Evolutionary conservation across 345 rosid genomes (phyloP), one percentile per base, ranked within the genome.

Genomic region (Hibiscus tridactylites): DNA sequence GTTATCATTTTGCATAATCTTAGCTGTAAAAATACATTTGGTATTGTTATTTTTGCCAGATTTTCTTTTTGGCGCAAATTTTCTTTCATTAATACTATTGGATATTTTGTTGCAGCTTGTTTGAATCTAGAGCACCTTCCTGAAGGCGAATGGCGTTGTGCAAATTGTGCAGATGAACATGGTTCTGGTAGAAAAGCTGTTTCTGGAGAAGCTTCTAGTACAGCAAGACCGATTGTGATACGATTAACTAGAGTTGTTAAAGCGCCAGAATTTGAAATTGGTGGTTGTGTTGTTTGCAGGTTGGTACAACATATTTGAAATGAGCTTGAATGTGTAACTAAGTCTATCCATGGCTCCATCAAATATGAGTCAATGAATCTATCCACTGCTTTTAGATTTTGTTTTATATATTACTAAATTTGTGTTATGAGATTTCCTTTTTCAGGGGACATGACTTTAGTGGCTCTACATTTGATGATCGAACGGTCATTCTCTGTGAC

Each of bases 211-310:
- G 70, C 70, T 46, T 65, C 56, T 24, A 65, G 56, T 46, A 6
- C 52, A 12, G 58, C 74, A 44, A 87, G 88, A 75, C 77, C 92
- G 26, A 84, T 92, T 67, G 77, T 86, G 65, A 82, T 91, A 63
- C 86, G 92, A 71, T 77, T 84, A 75, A 83, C 84, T 39, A 87
- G 90, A 70, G 93, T 85, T 47, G 94, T 91, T 53, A 89, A 87
- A 76, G 83, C 85, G n/a, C 94, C 89, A 72, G 94, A 88, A 81
- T 74, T 72, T 82, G 98, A 90, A 58, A 83, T 86, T 79, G 99
- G 98, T 68, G 98, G 98, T 68, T 96, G 99, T 83, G 92, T 76
- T 74, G 75, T 96, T 73, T 96, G 99, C 88, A 89, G 99, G 99
- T 96, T 82, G 37, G 85, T 76, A 71, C 60, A 12, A 26, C 52